A percentile compares a stretch with the other conserved stretches of the same genome.
Evolutionary conservation across 164 flowering plant genomes (phyloP).

Genomic region (Vitis vinifera): ASM3070453v1 NC_081812.1:8738001-8738500

Average conservation of each 20-base stretch:
- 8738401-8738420: constrained; percentile 91
- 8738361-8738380: constrained; percentile 94
- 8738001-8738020: too few species aligned
- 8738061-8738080: too few species aligned
- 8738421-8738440: constrained; percentile 82
- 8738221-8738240: constrained; percentile 80
- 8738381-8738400: constrained; percentile 93
- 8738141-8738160: too few species aligned
- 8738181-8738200: constrained; percentile 1
- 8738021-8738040: too few species aligned
- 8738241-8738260: constrained; percentile 86
- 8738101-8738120: too few species aligned
- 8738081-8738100: too few species aligned
- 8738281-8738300: constrained; percentile 94
- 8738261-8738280: constrained; percentile 83
- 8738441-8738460: constrained; percentile 66
- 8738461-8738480: constrained; percentile 1
- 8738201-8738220: constrained; percentile 1
- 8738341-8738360: constrained; percentile 92
- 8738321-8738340: constrained; percentile 85
- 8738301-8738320: constrained; percentile 98
- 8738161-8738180: background rate
- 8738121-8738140: too few species aligned
- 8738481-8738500: background rate
- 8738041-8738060: too few species aligned